Conservation (phyloP, 495 filamentous ascomycete species). For the Umbilicaria muhlenbergii region DNA sequence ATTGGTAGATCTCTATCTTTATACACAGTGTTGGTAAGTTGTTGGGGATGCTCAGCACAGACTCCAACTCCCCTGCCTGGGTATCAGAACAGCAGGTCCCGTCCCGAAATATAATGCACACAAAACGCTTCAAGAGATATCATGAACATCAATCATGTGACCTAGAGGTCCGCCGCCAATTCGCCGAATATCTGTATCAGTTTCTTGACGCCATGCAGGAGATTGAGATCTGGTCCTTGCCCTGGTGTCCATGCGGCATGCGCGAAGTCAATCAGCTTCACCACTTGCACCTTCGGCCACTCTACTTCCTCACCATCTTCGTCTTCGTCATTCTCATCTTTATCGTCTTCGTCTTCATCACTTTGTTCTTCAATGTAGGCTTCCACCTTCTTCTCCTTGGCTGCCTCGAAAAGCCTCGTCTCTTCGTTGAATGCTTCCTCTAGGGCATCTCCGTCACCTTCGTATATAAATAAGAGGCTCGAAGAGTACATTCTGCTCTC, state of each 20-base stretch:
- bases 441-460: constrained; percentile 64
- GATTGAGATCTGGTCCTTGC: constrained; percentile 76
- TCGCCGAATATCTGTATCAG: constrained; percentile 45
- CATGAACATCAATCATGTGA: too few species aligned
- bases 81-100: too few species aligned
- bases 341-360: constrained; percentile 13
- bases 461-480: constrained; percentile 80
- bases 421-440: constrained; percentile 45
- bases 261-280: constrained; percentile 94
- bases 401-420: constrained; percentile 12
- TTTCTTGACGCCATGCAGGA: constrained; percentile 58
- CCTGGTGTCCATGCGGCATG: constrained; percentile 82
- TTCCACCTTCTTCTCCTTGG: too few species aligned
- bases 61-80: too few species aligned
- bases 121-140: too few species aligned
- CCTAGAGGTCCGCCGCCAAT: too few species aligned
- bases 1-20: too few species aligned
- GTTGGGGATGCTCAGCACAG: too few species aligned
- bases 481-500: constrained; percentile 93
- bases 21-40: too few species aligned
- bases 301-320: constrained; percentile 51
- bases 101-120: too few species aligned
- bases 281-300: constrained; percentile 56
- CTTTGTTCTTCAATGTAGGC: constrained; percentile 12
- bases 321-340: constrained; percentile 35